Base-by-base conservation (phyloP, 495 filamentous ascomycete genomes). In the Talaromyces borbonicus region DNA sequence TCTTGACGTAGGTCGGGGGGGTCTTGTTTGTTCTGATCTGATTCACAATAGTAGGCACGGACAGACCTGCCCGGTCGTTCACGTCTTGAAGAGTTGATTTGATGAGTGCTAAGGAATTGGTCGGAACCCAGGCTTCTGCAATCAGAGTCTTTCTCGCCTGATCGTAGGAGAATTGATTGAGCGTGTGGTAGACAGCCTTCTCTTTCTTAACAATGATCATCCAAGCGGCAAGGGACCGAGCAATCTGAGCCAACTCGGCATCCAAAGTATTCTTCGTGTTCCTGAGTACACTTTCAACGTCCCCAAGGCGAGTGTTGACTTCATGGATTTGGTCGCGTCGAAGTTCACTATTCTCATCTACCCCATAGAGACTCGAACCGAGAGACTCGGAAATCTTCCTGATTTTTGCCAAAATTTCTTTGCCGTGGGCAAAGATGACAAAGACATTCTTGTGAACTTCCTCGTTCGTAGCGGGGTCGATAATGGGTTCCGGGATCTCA, bases 341-440 rank as follows among this genome's bases (percentile, higher is more conserved):
- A 49, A 96, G 70, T 51, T 97, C 92, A 53, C 83, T 85, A 68
- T 97, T 94, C 68, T 99, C 92, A 56, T 99, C 92, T 11, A 99
- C 90, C 50, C 81, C 87, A 70, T 99, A 99, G 40, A 95, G 70
- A 58, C 92, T 85, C 50, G 93, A 90, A 41, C 92, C 85, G 57
- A 99, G 80, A 1, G 89, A 95, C 67, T 99, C 92, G 9, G 90
- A 95, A 44, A 99, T 96, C 73, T 95, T 96, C 53, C 92, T 80
- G 59, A 99, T 99, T 77, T 97, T 97, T 49, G 89, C 84, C 52
- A 99, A 80, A 56, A 99, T 92, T 63, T 94, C 90, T 62, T 94
- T 95, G 54, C 92, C 92, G 53, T 99, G 93, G 20, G 93, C 90
- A 58, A 99, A 99, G 58, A 99, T 97, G 49, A 99, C 90, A 55